Evolutionary conservation across 257 asterid species (phyloP), one percentile per base, ranked within the genome.

Genomic region (Plantago major): DNA sequence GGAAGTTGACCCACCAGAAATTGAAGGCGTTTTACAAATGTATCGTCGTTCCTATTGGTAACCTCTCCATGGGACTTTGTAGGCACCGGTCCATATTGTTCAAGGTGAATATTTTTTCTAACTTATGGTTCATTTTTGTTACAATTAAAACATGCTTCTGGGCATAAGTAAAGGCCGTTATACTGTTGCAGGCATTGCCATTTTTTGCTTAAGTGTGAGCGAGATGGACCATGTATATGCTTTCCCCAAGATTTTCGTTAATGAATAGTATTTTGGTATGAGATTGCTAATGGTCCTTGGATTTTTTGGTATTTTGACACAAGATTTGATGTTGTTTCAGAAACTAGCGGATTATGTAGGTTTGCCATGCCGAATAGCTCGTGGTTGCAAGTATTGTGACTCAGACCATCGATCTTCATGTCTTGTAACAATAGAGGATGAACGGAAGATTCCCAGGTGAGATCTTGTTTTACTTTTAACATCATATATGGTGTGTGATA

Each of bases 311-410:
- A 44, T 55, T 52, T 63, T 74, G 44, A 55, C 47, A 7, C 1
- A 13, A 11, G 44, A 56, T 59, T 58, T 55, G 4, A 38, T 65
- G 71, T 60, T 68, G 46, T 70, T 75, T 66, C 94, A 89, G 99
- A 89, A 80, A 78, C 80, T 93, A 78, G 99, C 99, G 22, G 97
- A 93, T 69, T 83, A 87, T 38, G 92, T 93, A 67, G 99, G 99
- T 54, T 80, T 93, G 82, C 99, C 97, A 53, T 93, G 99, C 74
- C 88, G 97, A 76, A 87, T 93, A 51, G 99, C 95, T 74, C 84
- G 89, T 67, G 94, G 99, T 65, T 93, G 99, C 84, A 85, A 84
- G 71, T 89, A 89, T 58, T 93, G 99, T 70, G 81, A 40, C 61
- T 87, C 94, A 37, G 99, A 93, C 66, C 93, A 93, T 68, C 84